Conservation (phyloP, 2,329 filamentous ascomycete species). For the Trichoderma gracile region DNA sequence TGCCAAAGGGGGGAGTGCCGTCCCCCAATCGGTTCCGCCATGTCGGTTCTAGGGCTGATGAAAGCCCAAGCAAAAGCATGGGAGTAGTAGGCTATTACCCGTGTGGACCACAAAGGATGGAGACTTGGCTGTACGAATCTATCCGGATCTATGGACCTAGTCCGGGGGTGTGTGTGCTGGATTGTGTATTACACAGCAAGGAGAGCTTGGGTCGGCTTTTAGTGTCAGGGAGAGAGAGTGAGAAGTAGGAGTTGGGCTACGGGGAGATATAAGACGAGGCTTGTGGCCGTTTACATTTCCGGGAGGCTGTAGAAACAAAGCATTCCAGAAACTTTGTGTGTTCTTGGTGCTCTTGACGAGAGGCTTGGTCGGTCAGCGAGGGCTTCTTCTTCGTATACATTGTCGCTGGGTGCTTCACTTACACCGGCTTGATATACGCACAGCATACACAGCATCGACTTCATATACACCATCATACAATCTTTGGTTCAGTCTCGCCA, state of each 20-base stretch:
- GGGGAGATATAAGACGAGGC: slow-evolving; percentile 16
- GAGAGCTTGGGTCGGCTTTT: neutral
- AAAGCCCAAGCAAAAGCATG: no score
- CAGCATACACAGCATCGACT: neutral
- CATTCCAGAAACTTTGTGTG: slow-evolving; percentile 27
- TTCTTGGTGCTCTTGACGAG: neutral
- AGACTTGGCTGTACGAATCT: slow-evolving; percentile 9
- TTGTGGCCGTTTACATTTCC: slow-evolving; percentile 14
- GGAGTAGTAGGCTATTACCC: no score
- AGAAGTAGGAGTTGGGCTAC: no score
- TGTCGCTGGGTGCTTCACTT: neutral
- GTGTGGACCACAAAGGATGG: neutral
- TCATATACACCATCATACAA: neutral
- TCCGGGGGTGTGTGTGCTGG: neutral
- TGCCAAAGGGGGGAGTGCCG: neutral
- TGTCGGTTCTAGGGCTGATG: slow-evolving; percentile 3
- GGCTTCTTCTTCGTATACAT: neutral
- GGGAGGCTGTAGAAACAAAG: neutral
- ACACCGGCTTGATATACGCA: neutral
- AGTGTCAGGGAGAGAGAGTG: neutral
- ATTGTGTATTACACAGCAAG: slow-evolving; percentile 17
- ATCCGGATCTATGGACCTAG: slow-evolving; percentile 1
- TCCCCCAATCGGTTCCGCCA: neutral
- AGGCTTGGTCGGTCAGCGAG: neutral
- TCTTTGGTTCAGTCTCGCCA: neutral